Evolutionary conservation across 1,284 basidiomycete species (phyloP), one percentile per base, ranked within the genome.

Genomic region (Gomphus sp.): DNA sequence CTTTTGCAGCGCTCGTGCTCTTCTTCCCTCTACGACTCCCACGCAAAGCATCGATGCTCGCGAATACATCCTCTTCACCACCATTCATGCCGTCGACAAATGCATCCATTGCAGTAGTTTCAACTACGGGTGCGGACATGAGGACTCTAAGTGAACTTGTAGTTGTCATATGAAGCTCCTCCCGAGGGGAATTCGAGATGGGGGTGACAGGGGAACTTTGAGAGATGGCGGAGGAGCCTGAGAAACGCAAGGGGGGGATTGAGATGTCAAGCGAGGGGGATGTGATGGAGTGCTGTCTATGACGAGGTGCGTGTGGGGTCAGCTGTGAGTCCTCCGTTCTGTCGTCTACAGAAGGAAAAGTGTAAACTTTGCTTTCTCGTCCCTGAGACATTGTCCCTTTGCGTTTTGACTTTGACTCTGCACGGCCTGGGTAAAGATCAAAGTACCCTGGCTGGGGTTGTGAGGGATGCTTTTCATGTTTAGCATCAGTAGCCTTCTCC

Each of bases 31-130:
- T 45, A 68, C 70, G 28, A 72, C 68, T 34, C 75, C 74, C 49
- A 45, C 60, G 33, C 52, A 62, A 53, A 6, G 62, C 43, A 34
- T 59, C 59, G 28, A 63, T 65, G 62, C 80, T 72, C 63, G 80
- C 73, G 61, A 83, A 77, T 56, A 85, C 82, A 62, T 76, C 49
- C 71, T 61, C 68, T 50, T 68, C 70, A 34, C 72, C 69, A 49
- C 82, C 83, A 66, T 91, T 91, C 86, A 93, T 90, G 11, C 85
- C 85, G 64, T 91, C 89, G 14, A 91, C 89, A 58, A 93, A 72
- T 14, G 89, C 88, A 67, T 93, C 90, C 84, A 92, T 87, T 9
- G 82, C 82, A 71, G 90, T 88, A 14, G 92, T 88, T 8, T 87
- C 87, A 4, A 87, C 69, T 8, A 87, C 73, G 10, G 88, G 87